Percentiles rank a stretch among this genome's conserved stretches.
Conservation (phyloP, 495 filamentous ascomycete species). For the Penicillium macrosclerotiorum region DNA sequence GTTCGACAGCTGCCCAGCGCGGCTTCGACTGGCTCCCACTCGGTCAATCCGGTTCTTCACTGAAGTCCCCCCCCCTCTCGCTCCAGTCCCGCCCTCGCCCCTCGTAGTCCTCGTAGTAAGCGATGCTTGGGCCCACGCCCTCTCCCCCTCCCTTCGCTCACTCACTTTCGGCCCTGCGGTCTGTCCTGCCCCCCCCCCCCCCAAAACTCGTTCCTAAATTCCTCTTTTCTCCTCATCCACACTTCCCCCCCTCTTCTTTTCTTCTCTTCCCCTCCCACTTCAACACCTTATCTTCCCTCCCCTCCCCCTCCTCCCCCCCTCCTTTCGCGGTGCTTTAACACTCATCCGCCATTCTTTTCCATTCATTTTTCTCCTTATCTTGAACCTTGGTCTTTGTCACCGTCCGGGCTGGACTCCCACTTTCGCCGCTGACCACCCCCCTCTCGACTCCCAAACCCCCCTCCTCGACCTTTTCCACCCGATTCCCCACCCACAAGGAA, state of each 20-base stretch:
- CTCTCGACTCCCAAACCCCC: background rate
- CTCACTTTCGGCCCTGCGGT: conserved; percentile 28
- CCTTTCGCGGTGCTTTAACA: conserved; percentile 23
- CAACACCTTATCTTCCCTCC: conserved; percentile 22
- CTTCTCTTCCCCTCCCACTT: conserved; percentile 36
- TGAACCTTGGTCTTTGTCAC: conserved; percentile 3
- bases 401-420: conserved; percentile 50
- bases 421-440: conserved; percentile 26
- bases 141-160: conserved; percentile 36
- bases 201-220: conserved; percentile 23
- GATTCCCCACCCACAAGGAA: conserved; percentile 44
- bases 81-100: conserved; percentile 22
- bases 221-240: conserved; percentile 32
- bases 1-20: too few species aligned
- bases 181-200: conserved; percentile 24
- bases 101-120: conserved; percentile 25
- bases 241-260: conserved; percentile 34
- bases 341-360: conserved; percentile 37
- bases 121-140: conserved; percentile 29
- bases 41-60: too few species aligned
- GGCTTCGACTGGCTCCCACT: too few species aligned
- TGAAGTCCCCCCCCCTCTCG: too few species aligned
- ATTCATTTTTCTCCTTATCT: conserved; percentile 36
- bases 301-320: conserved; percentile 12
- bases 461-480: conserved; percentile 24